These are phyloP conservation scores for Hymenoscyphus repandus DNA, from an alignment of 2,329 filamentous ascomycete species.

Conservation along the genomic window DNA sequence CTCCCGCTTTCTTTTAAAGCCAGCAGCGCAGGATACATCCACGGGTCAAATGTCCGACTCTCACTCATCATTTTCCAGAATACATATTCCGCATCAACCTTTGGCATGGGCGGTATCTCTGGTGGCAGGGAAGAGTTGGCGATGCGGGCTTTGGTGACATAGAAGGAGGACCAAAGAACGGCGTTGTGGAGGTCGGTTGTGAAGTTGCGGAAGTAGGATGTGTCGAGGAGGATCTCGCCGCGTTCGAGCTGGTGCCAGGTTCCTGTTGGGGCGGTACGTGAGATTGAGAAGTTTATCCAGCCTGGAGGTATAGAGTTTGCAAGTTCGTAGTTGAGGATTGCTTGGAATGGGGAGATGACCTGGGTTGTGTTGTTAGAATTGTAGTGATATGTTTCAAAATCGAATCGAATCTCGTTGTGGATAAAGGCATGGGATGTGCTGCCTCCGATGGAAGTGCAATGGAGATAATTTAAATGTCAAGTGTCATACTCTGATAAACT, in stretches of 20 bases:
- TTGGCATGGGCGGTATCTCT: constrained; percentile 57
- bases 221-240: constrained; percentile 72
- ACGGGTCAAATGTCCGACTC: background rate
- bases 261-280: constrained; percentile 68
- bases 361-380: constrained; percentile 16
- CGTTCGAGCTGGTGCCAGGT: constrained; percentile 87
- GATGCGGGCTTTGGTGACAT: constrained; percentile 35
- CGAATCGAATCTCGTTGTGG: no score
- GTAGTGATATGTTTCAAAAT: background rate
- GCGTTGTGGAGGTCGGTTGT: constrained; percentile 64
- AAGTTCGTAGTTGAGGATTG: constrained; percentile 86
- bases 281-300: constrained; percentile 90
- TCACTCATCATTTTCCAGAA: constrained; percentile 74
- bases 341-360: constrained; percentile 89
- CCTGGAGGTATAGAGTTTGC: constrained; percentile 71
- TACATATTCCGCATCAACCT: constrained; percentile 70
- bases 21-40: constrained; percentile 71
- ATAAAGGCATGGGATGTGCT: no score
- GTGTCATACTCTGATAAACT: no score
- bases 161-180: constrained; percentile 64
- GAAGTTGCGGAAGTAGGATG: constrained; percentile 71
- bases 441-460: no score
- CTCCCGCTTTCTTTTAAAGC: constrained; percentile 57
- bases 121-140: constrained; percentile 36
- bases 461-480: no score